Percentiles rank a stretch among this genome's conserved stretches.
Conservation (phyloP, 768 basidiomycete genomes). For the Mycena vulgaris region DNA sequence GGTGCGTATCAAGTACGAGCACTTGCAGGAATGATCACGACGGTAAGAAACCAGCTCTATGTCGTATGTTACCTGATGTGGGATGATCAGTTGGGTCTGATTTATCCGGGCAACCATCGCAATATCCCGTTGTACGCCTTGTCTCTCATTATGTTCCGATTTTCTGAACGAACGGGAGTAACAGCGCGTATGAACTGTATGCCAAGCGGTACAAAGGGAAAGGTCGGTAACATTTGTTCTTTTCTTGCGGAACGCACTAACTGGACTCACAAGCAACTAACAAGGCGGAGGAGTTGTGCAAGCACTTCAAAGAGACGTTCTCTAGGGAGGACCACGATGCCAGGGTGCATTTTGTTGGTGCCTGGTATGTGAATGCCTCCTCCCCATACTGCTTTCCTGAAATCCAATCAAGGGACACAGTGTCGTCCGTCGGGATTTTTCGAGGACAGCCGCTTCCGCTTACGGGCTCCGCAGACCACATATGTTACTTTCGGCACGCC, state of each 20-base stretch:
- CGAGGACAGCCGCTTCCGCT: conserved; percentile 12
- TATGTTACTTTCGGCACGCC: conserved; percentile 24
- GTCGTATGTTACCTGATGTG: not conserved
- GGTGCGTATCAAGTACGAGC: conserved; percentile 19
- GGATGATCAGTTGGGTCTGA: conserved; percentile 1
- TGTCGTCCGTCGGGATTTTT: conserved; percentile 13
- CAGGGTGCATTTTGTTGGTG: conserved; percentile 51
- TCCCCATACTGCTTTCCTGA: too few relatives aligned
- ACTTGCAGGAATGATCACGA: conserved; percentile 18
- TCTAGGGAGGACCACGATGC: conserved; percentile 37
- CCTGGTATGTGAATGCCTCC: conserved; percentile 50
- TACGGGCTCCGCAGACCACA: conserved; percentile 7
- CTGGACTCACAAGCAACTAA: not conserved
- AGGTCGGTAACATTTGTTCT: not conserved
- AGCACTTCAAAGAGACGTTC: conserved; percentile 47
- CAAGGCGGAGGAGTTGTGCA: not conserved
- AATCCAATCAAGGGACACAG: conserved; percentile 1
- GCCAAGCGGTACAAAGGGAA: not conserved
- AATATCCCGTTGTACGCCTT: conserved; percentile 2
- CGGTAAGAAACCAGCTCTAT: not conserved
- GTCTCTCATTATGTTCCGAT: too few relatives aligned
- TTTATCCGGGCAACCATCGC: not conserved
- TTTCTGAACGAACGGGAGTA: not conserved
- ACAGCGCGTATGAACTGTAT: conserved; percentile 29
- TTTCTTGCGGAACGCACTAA: not conserved